Conservation (phyloP, 495 filamentous ascomycete species). For the Xylaria venustula region DNA sequence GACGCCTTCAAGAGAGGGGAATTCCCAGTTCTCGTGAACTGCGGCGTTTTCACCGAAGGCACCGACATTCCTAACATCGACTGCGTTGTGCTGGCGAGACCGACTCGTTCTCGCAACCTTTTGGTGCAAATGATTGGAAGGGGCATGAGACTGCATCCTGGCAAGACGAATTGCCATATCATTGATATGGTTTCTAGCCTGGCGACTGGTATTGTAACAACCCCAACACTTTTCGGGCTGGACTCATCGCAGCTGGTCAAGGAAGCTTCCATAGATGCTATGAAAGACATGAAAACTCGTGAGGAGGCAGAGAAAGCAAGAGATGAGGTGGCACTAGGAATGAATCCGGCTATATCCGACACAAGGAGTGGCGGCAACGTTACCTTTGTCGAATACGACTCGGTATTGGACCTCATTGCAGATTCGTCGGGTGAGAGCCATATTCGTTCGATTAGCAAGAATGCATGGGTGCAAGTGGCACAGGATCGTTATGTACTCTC, state of each 20-base stretch:
- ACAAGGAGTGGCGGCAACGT: constrained; percentile 35
- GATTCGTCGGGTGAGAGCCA: constrained; percentile 75
- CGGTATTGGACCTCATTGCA: constrained; percentile 80
- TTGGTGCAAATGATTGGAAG: constrained; percentile 97
- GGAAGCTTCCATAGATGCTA: constrained; percentile 53
- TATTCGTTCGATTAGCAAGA: constrained; percentile 68
- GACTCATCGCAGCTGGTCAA: constrained; percentile 79
- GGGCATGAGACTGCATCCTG: constrained; percentile 77
- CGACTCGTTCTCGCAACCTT: constrained; percentile 85
- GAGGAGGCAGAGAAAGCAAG: constrained; percentile 38
- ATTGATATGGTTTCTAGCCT: constrained; percentile 94
- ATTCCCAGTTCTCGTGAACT: constrained; percentile 89
- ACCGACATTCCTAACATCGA: constrained; percentile 98
- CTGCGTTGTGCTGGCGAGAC: constrained; percentile 83
- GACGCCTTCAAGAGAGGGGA: constrained; percentile 71
- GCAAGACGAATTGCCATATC: constrained; percentile 86
- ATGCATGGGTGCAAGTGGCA: constrained; percentile 78
- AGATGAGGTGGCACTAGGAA: constrained; percentile 18
- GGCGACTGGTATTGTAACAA: constrained; percentile 77
- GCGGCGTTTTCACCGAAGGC: constrained; percentile 92
- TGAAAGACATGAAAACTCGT: constrained; percentile 52
- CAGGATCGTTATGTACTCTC: constrained; percentile 65
- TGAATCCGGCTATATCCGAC: background rate
- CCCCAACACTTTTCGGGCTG: constrained; percentile 89
- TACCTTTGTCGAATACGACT: constrained; percentile 85